Conservation (phyloP, 805 yeast genomes). For the Hanseniaspora guilliermondii region DNA sequence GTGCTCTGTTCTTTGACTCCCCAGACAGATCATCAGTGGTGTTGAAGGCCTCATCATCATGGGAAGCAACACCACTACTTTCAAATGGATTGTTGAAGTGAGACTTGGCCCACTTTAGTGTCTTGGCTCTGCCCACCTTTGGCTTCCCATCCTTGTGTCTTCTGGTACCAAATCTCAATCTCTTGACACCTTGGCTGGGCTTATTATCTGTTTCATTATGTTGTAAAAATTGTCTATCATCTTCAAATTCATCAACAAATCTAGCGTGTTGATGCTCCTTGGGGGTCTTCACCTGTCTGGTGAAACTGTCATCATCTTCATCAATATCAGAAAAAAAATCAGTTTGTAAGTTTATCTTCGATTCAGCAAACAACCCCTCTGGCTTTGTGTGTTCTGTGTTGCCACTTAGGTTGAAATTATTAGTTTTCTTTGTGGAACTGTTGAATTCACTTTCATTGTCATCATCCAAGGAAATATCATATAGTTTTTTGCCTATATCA, state of each 20-base stretch:
- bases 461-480: constrained; percentile 12
- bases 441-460: constrained; percentile 11
- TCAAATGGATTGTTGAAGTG: constrained; percentile 25
- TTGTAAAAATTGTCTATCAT: constrained; percentile 8
- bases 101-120: constrained; percentile 38
- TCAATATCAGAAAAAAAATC: constrained; percentile 14
- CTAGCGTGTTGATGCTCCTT: constrained; percentile 18
- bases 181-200: constrained; percentile 37
- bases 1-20: constrained; percentile 29
- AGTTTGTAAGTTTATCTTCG: not conserved
- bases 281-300: constrained; percentile 19
- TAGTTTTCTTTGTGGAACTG: constrained; percentile 6
- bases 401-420: constrained; percentile 4
- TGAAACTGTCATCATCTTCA: constrained; percentile 14
- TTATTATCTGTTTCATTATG: constrained; percentile 10
- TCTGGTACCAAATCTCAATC: constrained; percentile 87
- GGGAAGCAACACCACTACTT: constrained; percentile 17
- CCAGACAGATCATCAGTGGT: constrained; percentile 19
- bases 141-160: constrained; percentile 64
- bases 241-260: constrained; percentile 20
- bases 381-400: constrained; percentile 4
- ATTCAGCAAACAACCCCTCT: not conserved
- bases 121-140: constrained; percentile 43
- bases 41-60: constrained; percentile 20
- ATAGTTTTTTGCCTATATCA: constrained; percentile 6